Base-by-base conservation (phyloP, 2,329 filamentous ascomycete species). In the Bipolaris zeicola region DNA sequence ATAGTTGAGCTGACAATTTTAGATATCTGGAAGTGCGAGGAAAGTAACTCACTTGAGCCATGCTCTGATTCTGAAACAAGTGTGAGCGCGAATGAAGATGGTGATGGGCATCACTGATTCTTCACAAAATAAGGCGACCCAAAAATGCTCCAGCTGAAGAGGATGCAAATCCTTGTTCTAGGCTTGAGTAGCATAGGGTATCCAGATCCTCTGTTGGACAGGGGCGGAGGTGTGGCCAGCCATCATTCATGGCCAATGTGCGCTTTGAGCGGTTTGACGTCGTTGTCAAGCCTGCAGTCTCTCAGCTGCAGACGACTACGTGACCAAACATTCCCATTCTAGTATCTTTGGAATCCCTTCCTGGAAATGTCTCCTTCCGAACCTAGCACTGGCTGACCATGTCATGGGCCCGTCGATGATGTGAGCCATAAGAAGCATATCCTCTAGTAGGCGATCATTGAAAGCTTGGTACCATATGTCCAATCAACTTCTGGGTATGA, bases 361-460 rank as follows among this genome's bases (percentile, higher is more conserved):
- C 28, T 26, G 48, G 13, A 33, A 14, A 47, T 13, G 31, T 18
- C 11, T 38, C 41, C 20, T 42, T 42, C 7, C n/a, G 22, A 38
- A 38, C 18, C 16, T 13, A 37, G 50, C 13, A 39, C 44, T 44
- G 33, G 52, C 26, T 18, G 37, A 36, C 36, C 53, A 43, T 52
- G 50, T 45, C n/a, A 31, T 22, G 28, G 49, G 28, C 20, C 8
- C 41, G 37, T 49, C 16, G 16, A 51, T 57, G 53, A 52, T 39
- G 60, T 62, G 55, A 63, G 60, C 59, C 34, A 22, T 24, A 47
- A 60, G 57, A 65, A 64, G 62, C 62, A 68, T 62, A 59, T 50
- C 20, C 57, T 20, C 54, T 65, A 63, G 63, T 52, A 44, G 62
- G 18, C 33, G 65, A 67, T 69, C 63, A 31, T 46, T 38, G 38